Base-by-base conservation (phyloP, 371 early-diverging fungal genomes). In the Syncephalastrum monosporum region DNA sequence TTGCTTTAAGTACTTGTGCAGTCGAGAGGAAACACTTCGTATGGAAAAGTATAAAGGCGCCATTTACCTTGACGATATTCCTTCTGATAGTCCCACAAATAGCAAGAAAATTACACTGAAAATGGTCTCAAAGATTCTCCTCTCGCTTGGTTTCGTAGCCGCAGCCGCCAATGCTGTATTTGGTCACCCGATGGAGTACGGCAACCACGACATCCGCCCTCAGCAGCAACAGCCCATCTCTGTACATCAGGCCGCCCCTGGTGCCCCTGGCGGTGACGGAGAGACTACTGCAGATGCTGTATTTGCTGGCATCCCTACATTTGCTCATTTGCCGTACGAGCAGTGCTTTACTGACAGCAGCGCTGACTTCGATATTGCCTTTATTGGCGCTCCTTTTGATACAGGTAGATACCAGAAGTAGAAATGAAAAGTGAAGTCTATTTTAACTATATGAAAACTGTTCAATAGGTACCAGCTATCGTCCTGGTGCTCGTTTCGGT, bases 401-500 rank as follows among this genome's bases (percentile, higher is more conserved):
- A 68, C 61, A 12, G 57, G 60, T 24, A 55, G 38, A 23, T 33
- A 6, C 10, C 38, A 33, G 27, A 47, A 2, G 2, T 0, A 2
- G 10, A 8, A 2, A 7, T 27, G 27, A 33, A 33, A 33, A 16
- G 14, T 19, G 16, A 27, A 50, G 6, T 25, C 25, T 14, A 19
- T 46, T 6, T n/a, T 46, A 8, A 23, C 17, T 3, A 33, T 8
- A 33, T 33, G 38, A 10, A 10, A 33, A 2, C 5, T 33, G 2
- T 2, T 12, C 23, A 23, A 16, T 44, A 21, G 42, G 17, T 14
- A 55, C 42, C n/a, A 46, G 43, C 6, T 67, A 57, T 44, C 48
- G 69, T 15, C 62, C 68, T 42, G 71, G 71, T 16, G 68, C 71
- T 8, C 61, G 68, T 3, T 71, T 71, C 25, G 68, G 68, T 8